phyloP scores from a whole-genome alignment of 805 yeast species.

The Lachancea sp. region DNA sequence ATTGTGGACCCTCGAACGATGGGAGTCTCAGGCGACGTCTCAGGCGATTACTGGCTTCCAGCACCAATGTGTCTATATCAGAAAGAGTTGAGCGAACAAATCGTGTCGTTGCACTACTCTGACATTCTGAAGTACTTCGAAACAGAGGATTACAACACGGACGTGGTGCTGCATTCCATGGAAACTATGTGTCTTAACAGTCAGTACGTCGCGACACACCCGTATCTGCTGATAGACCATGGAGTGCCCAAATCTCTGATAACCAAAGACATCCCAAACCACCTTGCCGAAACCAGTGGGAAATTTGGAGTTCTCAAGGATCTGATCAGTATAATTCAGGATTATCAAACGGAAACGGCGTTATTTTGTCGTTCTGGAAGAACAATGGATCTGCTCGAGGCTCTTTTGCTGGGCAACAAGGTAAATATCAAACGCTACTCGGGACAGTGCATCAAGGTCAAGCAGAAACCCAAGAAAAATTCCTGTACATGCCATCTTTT shows the following conservation, averaged over 20 bases:
- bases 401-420: slow-evolving; percentile 57
- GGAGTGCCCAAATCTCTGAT: slow-evolving; percentile 75
- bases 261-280: slow-evolving; percentile 62
- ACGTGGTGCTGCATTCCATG: slow-evolving; percentile 66
- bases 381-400: slow-evolving; percentile 67
- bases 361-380: slow-evolving; percentile 64
- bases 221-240: slow-evolving; percentile 77
- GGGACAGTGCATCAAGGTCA: slow-evolving; percentile 52
- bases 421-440: slow-evolving; percentile 51
- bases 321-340: slow-evolving; percentile 50
- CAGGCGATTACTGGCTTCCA: slow-evolving; percentile 67
- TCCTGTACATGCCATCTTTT: slow-evolving; percentile 40
- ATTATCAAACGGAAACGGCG: slow-evolving; percentile 48
- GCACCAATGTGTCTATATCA: slow-evolving; percentile 84
- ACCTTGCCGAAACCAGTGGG: slow-evolving; percentile 74
- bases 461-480: slow-evolving; percentile 25
- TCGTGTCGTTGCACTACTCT: slow-evolving; percentile 83
- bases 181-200: slow-evolving; percentile 70
- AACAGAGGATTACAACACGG: slow-evolving; percentile 40
- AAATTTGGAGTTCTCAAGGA: slow-evolving; percentile 69
- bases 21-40: slow-evolving; percentile 27
- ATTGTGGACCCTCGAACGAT: slow-evolving; percentile 54
- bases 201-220: slow-evolving; percentile 80
- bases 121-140: slow-evolving; percentile 86
- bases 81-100: slow-evolving; percentile 83